These are phyloP conservation scores for Polyporus arcularius DNA, from an alignment of 768 basidiomycete species.

Conservation along the genomic window DNA sequence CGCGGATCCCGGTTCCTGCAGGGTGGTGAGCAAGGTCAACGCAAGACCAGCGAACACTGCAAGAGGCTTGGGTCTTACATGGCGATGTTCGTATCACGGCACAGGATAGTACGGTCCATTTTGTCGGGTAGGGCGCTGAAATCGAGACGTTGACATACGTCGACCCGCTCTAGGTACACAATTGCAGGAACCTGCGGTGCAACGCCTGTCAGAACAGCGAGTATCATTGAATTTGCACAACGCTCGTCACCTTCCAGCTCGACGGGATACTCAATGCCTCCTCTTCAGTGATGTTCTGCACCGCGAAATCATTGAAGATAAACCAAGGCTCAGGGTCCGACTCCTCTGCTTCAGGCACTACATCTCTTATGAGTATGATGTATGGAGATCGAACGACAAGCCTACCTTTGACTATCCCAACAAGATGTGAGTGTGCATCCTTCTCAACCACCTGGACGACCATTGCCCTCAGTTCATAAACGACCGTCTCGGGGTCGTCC, in stretches of 20 bases:
- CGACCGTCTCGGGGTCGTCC: conserved; percentile 54
- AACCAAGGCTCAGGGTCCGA: conserved; percentile 65
- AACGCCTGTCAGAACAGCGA: neutral
- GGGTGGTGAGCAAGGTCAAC: neutral
- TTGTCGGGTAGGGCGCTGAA: conserved; percentile 62
- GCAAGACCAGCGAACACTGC: neutral
- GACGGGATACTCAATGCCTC: conserved; percentile 87
- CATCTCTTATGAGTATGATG: neutral
- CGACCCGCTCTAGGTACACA: conserved; percentile 83
- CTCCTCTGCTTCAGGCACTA: conserved; percentile 72
- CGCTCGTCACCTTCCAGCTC: conserved; percentile 83
- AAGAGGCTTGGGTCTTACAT: conserved; percentile 46
- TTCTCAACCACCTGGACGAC: conserved; percentile 79
- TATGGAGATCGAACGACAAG: neutral
- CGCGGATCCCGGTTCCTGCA: conserved; percentile 72
- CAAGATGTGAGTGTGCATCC: conserved; percentile 76
- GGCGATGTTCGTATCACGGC: conserved; percentile 87
- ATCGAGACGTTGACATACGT: conserved; percentile 59
- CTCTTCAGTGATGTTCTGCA: conserved; percentile 78
- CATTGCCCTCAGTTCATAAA: conserved; percentile 76
- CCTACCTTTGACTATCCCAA: conserved; percentile 83
- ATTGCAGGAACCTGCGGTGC: conserved; percentile 72
- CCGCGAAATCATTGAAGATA: conserved; percentile 96
- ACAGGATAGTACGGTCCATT: conserved; percentile 75
- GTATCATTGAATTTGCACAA: neutral